Percentiles rank a stretch among this genome's conserved stretches.
Evolutionary conservation across 306 rosid genomes (phyloP).

Genomic region (Crataegus laevigata): DNA sequence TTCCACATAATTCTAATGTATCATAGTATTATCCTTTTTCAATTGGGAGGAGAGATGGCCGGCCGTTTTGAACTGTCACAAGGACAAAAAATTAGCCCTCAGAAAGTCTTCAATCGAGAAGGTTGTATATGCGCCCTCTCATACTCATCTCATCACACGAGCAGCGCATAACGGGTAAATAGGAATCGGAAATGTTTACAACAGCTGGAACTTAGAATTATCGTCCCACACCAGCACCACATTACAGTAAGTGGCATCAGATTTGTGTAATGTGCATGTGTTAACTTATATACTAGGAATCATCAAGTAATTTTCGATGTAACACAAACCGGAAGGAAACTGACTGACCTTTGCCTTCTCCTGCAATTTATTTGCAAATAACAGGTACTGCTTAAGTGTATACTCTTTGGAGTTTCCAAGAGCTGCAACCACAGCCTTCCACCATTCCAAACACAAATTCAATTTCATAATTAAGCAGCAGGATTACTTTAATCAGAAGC

Average conservation of each 20-base stretch:
- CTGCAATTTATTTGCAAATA: conserved; percentile 46
- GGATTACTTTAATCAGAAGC: too few relatives aligned
- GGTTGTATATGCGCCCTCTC: neutral
- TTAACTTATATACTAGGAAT: neutral
- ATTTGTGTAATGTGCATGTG: neutral
- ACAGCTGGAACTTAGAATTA: neutral
- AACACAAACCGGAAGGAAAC: neutral
- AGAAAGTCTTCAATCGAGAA: neutral
- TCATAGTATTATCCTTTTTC: too few relatives aligned
- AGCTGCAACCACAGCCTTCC: conserved; percentile 75
- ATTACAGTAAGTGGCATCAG: neutral
- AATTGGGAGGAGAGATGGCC: too few relatives aligned
- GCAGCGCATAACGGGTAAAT: neutral
- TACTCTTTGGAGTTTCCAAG: conserved; percentile 78
- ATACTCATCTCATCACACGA: neutral
- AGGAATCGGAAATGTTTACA: neutral
- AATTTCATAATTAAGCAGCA: neutral
- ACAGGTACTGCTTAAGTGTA: conserved; percentile 75
- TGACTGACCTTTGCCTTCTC: conserved; percentile 66
- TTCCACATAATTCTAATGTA: too few relatives aligned
- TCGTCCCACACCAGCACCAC: neutral
- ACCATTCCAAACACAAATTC: neutral
- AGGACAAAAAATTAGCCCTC: neutral
- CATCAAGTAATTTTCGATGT: neutral
- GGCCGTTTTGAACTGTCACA: too few relatives aligned